Percentiles rank a stretch among this genome's conserved stretches.
phyloP scores from a whole-genome alignment of 2,329 filamentous ascomycete species.

The Aspergillus arachidicola region DNA sequence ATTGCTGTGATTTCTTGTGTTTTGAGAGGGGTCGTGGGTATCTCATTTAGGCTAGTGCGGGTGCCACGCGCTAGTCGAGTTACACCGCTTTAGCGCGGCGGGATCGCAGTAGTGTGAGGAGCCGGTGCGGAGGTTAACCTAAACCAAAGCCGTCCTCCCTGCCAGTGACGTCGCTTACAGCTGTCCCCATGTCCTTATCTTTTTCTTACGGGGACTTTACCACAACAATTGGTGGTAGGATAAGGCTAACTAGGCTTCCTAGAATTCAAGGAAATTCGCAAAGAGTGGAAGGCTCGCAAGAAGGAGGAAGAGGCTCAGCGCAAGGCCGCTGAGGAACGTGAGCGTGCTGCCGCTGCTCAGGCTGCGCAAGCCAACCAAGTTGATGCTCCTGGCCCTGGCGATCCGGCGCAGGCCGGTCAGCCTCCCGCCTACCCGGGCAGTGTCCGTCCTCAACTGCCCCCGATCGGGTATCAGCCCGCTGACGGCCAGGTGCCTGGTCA shows the following conservation, averaged over 20 bases:
- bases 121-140: constrained; percentile 50
- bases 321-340: constrained; percentile 85
- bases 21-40: constrained; percentile 38
- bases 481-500: constrained; percentile 59
- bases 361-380: constrained; percentile 45
- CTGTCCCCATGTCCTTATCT: background rate
- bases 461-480: constrained; percentile 70
- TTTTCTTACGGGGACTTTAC: background rate
- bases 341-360: constrained; percentile 66
- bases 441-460: constrained; percentile 69
- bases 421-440: constrained; percentile 50
- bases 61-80: constrained; percentile 46
- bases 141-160: constrained; percentile 18
- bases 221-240: background rate
- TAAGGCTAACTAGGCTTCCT: constrained; percentile 27
- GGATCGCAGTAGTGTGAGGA: constrained; percentile 57
- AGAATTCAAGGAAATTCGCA: constrained; percentile 99
- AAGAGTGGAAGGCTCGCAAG: constrained; percentile 98
- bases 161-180: background rate
- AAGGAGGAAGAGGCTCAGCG: constrained; percentile 94
- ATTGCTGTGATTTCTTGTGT: constrained; percentile 12
- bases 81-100: constrained; percentile 54
- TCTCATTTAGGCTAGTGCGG: constrained; percentile 43
- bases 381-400: constrained; percentile 54
- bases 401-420: constrained; percentile 46